Evolutionary conservation across 2,329 filamentous ascomycete species (phyloP), one percentile per base, ranked within the genome.

Genomic region (Colletotrichum sp.): DNA sequence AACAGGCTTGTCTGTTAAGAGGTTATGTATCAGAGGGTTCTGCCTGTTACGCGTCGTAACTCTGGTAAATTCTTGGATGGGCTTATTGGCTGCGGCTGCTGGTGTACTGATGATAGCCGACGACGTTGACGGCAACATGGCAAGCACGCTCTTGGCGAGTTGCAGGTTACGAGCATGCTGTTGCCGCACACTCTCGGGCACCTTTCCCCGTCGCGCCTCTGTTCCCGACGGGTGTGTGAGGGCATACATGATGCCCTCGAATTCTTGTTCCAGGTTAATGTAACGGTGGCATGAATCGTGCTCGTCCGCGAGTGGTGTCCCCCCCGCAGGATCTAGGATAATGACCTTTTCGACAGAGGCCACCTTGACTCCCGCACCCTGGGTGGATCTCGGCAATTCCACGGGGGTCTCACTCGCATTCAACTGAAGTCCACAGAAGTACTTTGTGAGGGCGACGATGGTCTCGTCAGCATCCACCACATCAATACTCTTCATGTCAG

Each of bases 201-300:
- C 12, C 32, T 67, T 74, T 13, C 61, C 71, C 56, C 59, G 63
- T 32, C 56, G 38, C 36, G 70, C 62, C 55, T 70, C 62, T 26
- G 63, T 58, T 7, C 63, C 64, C 24, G 56, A 67, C 13, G 67
- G 59, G 55, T 68, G 70, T 16, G 69, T 80, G 30, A 98, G 87
- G 78, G 95, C 90, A 18, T 89, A 84, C 76, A 91, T 88, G 64
- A 98, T 93, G 30, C 90, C 86, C 2, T 90, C 87, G 78, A 94
- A 98, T 82, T 99, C 96, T 81, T 98, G 96, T 81, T 97, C 94
- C 72, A 99, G 89, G 79, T 99, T 99, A 81, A 99, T 91, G 81
- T 98, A 98, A 43, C 86, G 81, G 70, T 87, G 86, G 36, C 82
- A 82, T 24, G 83, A 80, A 4, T 83, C 81, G 28, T 81, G 82